Evolutionary conservation across 2,329 filamentous ascomycete genomes (phyloP), one percentile per base, ranked within the genome.

Genomic region (Colletotrichum camelliae): DNA sequence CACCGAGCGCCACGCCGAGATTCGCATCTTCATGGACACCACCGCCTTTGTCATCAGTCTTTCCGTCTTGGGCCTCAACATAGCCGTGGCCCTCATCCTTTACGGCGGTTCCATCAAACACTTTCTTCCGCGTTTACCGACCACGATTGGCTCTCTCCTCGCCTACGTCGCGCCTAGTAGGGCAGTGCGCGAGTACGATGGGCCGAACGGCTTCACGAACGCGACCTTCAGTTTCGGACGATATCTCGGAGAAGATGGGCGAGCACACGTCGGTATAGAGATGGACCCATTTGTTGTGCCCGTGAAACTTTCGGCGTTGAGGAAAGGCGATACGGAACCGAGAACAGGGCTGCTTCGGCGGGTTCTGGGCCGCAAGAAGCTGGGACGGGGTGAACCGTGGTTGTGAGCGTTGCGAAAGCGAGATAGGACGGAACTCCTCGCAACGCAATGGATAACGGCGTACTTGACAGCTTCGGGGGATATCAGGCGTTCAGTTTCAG

Each of bases 41-140:
- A 74, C 85, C 0, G 88, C 90, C 24, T 88, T 91, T 61, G 78
- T 83, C 5, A 84, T 91, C 1, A 83, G 86, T 0, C 80, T 89
- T 7, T 76, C 73, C 0, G 86, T 92, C 0, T 75, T 93, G 0
- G 77, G 62, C 0, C 24, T 87, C 0, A 88, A 91, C 58, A 77
- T 87, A 0, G 9, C 88, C 0, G 85, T 88, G 0, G 85, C 87
- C 0, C n/a, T 86, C 0, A 1, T 83, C 0, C 83, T 91, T 6
- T 92, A 91, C 70, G 15, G 80, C 0, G 77, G 81, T 0, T 78
- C 87, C 0, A 84, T 88, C 0, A 83, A 83, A 2, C 82, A 83
- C 4, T 87, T 88, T 24, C 81, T 92, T 0, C 87, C 89, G 0
- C 82, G 88, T 0, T 82, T 92, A 80, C 91, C 91, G 0, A 89